These are phyloP conservation scores for Syzygium syzygioides DNA, from an alignment of 441 rosid genomes.

Conservation along the genomic window DNA sequence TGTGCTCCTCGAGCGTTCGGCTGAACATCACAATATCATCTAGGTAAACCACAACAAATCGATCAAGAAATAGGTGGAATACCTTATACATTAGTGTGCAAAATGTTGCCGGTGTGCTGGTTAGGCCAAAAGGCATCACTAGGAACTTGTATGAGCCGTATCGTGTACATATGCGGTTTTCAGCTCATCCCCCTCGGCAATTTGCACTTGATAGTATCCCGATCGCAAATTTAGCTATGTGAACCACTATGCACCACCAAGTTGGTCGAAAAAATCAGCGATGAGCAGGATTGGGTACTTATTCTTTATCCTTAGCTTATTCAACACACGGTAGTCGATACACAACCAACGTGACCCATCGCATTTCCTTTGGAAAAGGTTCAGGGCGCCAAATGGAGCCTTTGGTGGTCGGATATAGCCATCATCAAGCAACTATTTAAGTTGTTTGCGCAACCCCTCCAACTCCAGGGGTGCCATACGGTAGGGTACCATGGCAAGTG, in stretches of 20 bases:
- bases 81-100: not conserved
- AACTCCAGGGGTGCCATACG: no score
- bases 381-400: no score
- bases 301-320: no score
- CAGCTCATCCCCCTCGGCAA: not conserved
- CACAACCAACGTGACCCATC: not conserved
- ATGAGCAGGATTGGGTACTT: not conserved
- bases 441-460: no score
- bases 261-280: not conserved
- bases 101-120: not conserved
- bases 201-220: not conserved
- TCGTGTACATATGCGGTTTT: not conserved
- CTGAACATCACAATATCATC: not conserved
- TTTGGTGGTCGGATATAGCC: no score
- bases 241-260: not conserved
- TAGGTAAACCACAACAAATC: not conserved
- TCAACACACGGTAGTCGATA: not conserved
- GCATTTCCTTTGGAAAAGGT: not conserved
- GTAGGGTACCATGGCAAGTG: no score
- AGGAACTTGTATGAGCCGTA: not conserved
- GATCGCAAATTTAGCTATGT: not conserved
- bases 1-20: not conserved
- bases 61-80: fast-evolving
- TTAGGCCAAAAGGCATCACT: not conserved
- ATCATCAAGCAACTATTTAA: no score